Conservation (phyloP, 805 yeast species). For the Pichia rugopelliculosa region DNA sequence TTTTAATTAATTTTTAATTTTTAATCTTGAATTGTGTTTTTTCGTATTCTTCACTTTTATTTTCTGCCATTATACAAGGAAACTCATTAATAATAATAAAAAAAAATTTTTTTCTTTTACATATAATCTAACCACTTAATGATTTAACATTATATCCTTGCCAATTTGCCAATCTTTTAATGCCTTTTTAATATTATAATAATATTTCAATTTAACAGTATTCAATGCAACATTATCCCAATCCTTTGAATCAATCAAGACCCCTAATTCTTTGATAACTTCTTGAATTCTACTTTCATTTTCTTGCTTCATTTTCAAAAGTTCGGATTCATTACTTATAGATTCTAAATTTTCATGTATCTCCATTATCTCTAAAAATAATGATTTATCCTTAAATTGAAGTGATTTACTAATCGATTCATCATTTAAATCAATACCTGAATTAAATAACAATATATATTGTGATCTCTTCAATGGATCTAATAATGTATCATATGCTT, state of each 20-base stretch:
- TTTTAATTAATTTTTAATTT: not conserved
- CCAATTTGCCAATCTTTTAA: constrained; percentile 76
- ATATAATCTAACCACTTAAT: constrained; percentile 32
- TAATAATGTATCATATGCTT: constrained; percentile 65
- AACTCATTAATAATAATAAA: not conserved
- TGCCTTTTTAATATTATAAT: constrained; percentile 71
- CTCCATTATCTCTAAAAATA: constrained; percentile 73
- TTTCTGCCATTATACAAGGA: not conserved
- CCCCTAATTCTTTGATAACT: constrained; percentile 38
- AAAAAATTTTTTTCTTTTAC: too few species aligned
- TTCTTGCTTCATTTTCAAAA: constrained; percentile 42
- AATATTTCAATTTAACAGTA: constrained; percentile 71
- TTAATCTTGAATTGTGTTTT: not conserved
- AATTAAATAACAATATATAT: constrained; percentile 39
- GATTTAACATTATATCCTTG: constrained; percentile 56
- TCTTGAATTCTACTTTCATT: constrained; percentile 50
- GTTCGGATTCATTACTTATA: constrained; percentile 51
- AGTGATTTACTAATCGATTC: constrained; percentile 45
- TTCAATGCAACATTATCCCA: constrained; percentile 55
- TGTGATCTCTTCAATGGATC: constrained; percentile 69
- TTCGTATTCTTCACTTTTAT: not conserved
- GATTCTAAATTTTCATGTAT: constrained; percentile 77
- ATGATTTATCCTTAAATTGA: constrained; percentile 36
- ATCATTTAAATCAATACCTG: constrained; percentile 46
- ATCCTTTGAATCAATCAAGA: constrained; percentile 39